Conservation (phyloP, 768 basidiomycete genomes). For the Kwoniella sp. region DNA sequence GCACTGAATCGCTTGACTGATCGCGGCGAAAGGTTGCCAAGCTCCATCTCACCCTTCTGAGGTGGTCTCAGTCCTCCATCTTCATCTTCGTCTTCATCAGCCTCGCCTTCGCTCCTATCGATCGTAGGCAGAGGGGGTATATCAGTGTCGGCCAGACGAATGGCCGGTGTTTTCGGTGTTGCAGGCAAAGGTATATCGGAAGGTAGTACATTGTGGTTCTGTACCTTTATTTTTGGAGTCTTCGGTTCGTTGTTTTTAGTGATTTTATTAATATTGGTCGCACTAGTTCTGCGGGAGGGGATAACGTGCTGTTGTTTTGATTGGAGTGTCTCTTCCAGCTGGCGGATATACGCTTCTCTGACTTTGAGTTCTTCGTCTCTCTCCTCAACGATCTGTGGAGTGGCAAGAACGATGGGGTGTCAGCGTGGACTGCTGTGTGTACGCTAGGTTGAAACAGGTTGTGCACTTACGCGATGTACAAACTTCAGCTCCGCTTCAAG, state of each 20-base stretch:
- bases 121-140: not conserved
- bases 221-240: slow-evolving; percentile 11
- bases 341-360: slow-evolving; percentile 83
- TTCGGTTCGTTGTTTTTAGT: not conserved
- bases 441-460: not conserved
- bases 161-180: slow-evolving; percentile 8
- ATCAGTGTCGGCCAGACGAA: not conserved
- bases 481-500: slow-evolving; percentile 95
- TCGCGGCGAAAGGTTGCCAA: slow-evolving; percentile 23
- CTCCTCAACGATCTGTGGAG: slow-evolving; percentile 57
- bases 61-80: slow-evolving; percentile 10
- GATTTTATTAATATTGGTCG: slow-evolving; percentile 2
- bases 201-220: slow-evolving; percentile 10
- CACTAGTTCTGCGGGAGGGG: slow-evolving; percentile 49
- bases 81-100: not conserved
- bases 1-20: slow-evolving; percentile 19
- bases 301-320: slow-evolving; percentile 45
- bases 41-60: not conserved
- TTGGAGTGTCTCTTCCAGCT: slow-evolving; percentile 65
- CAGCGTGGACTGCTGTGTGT: not conserved
- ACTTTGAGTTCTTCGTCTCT: slow-evolving; percentile 70
- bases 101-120: not conserved
- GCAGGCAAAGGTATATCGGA: slow-evolving; percentile 21
- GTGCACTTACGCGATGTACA: slow-evolving; percentile 67
- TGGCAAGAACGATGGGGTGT: not conserved